These are phyloP conservation scores for Trichoderma citrinoviride DNA, from an alignment of 2,329 filamentous ascomycete genomes.

Conservation along the genomic window DNA sequence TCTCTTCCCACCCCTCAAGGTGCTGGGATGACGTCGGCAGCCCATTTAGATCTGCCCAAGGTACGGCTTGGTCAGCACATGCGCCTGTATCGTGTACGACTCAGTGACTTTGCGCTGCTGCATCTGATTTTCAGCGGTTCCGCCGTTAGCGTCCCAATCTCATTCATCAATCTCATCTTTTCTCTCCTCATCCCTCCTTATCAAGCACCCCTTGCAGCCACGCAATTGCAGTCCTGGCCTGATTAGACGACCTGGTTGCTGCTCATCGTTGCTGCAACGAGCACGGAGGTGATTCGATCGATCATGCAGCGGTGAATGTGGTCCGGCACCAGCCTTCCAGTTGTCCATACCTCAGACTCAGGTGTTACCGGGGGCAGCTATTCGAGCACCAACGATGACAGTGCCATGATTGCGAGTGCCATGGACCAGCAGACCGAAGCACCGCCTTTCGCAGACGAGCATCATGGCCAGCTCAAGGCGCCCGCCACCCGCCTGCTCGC, in stretches of 20 bases:
- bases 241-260: background rate
- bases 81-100: background rate
- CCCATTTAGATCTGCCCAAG: conserved; percentile 6
- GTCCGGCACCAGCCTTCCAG: conserved; percentile 4
- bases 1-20: background rate
- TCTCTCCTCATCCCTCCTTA: background rate
- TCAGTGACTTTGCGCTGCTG: background rate
- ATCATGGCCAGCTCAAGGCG: background rate
- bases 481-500: conserved; percentile 7
- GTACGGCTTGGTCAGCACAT: background rate
- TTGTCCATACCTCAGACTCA: background rate
- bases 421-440: background rate
- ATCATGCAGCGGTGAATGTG: conserved; percentile 18
- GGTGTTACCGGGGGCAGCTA: conserved; percentile 1
- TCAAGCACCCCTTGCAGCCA: background rate
- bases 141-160: conserved; percentile 5
- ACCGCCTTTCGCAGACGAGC: background rate
- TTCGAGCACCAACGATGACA: background rate
- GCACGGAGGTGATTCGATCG: background rate
- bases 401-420: background rate
- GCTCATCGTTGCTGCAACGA: background rate
- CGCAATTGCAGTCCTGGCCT: no score
- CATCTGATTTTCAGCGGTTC: background rate
- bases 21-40: conserved; percentile 14
- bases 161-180: background rate